These are phyloP conservation scores for Collybia sordida DNA, from an alignment of 768 basidiomycete species.

Conservation along the genomic window DNA sequence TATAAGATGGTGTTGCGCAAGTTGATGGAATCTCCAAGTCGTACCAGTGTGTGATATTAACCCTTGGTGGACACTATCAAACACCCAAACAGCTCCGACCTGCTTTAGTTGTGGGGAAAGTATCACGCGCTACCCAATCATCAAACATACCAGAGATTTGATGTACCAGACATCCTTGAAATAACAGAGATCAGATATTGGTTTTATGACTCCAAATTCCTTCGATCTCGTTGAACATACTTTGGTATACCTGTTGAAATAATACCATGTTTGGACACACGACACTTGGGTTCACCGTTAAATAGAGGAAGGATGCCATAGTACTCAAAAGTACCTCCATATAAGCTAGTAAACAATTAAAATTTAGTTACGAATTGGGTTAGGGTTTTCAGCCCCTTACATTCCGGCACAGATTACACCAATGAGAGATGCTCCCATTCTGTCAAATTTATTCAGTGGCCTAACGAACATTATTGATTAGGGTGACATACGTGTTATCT, in stretches of 20 bases:
- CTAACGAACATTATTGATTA: neutral
- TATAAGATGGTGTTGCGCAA: neutral
- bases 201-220: no score
- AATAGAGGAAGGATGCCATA: neutral
- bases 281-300: conserved; percentile 36
- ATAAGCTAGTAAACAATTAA: conserved; percentile 34
- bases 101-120: conserved; percentile 13
- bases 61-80: conserved; percentile 53
- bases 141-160: conserved; percentile 41
- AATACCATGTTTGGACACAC: conserved; percentile 57
- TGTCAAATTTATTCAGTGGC: conserved; percentile 15
- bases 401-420: conserved; percentile 48
- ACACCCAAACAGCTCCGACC: conserved; percentile 48
- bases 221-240: conserved; percentile 17
- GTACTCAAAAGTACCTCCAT: conserved; percentile 42
- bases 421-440: conserved; percentile 52
- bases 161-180: conserved; percentile 50
- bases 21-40: conserved; percentile 12
- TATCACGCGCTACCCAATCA: neutral
- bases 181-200: neutral
- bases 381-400: conserved; percentile 25
- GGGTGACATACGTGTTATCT: conserved; percentile 37
- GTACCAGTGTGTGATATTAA: conserved; percentile 55
- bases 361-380: neutral
- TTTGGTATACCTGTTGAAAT: conserved; percentile 46